Evolutionary conservation across 495 filamentous ascomycete species (phyloP), one percentile per base, ranked within the genome.

Genomic region (Apodospora peruviana): DNA sequence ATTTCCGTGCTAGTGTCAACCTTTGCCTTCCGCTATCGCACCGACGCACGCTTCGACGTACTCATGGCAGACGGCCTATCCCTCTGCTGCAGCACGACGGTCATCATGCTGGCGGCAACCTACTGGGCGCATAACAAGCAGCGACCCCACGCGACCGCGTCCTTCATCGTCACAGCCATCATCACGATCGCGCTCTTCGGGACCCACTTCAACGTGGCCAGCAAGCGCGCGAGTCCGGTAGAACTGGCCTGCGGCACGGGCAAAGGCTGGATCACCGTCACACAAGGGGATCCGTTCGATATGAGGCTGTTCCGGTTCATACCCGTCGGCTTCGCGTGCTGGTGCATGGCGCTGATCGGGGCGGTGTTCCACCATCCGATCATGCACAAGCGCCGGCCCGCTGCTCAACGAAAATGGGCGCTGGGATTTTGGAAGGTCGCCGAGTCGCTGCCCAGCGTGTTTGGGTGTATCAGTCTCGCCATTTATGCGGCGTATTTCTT

Each of bases 1-100:
- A 40, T 50, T 12, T 37, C 55, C 20, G 47, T 58, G 4, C 45
- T 58, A 3, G 51, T 51, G 21, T 58, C 55, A 16, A 51, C 50
- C 17, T 58, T 45, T 29, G 55, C 50, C 16, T 58, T 48, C 39
- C 55, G 55, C 16, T 54, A 53, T 43, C 32, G 25, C 19, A 54
- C 55, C 29, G 51, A 58, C 36, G 25, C 52, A 23, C 45, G 52
- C 25, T 59, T 59, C 49, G 52, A 55, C 48, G 48, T 44, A 16
- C 45, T 53, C 41, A 55, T 59, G 52, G 52, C 56, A 41, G 50
- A 59, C 49, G 52, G 43, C 10, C 45, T 59, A 4, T 42, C 38
- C 55, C 40, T 51, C 43, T 39, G 53, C 29, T 58, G 48, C 45
- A 36, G 24, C 40, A 58, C 55, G 20, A 46, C 50, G 18, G 43